phyloP scores from a whole-genome alignment of 495 filamentous ascomycete genomes.

The Articulospora tetracladia region DNA sequence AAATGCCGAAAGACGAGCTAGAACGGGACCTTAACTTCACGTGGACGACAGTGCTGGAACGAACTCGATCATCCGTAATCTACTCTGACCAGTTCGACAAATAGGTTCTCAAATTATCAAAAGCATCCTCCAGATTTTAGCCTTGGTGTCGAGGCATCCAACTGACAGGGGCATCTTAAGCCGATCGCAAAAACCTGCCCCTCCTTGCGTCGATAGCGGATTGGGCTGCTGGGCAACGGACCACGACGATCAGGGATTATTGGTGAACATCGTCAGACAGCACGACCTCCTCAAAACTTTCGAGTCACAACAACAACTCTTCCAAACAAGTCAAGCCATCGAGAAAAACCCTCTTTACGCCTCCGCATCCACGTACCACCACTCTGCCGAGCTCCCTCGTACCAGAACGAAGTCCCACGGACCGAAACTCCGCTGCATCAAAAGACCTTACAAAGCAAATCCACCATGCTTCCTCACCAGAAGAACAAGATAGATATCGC shows the following conservation, averaged over 20 bases:
- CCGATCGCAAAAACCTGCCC: not conserved
- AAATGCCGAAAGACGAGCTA: not conserved
- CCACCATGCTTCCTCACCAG: slow-evolving; percentile 85
- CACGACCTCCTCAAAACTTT: slow-evolving; percentile 1
- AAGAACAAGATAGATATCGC: slow-evolving; percentile 95
- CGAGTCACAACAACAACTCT: slow-evolving; percentile 6
- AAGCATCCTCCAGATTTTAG: not conserved
- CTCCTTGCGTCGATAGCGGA: slow-evolving; percentile 3
- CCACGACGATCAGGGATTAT: slow-evolving; percentile 5
- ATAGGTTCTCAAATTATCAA: no score
- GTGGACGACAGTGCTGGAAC: no score
- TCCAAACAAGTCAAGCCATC: slow-evolving; percentile 1
- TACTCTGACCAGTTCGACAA: no score
- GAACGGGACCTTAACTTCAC: not conserved
- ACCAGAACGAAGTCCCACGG: not conserved
- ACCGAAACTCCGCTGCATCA: not conserved
- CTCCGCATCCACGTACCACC: not conserved
- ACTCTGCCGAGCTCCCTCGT: not conserved
- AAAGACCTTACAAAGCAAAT: not conserved
- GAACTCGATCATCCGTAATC: no score
- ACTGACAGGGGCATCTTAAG: not conserved
- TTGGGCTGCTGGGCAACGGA: slow-evolving; percentile 6
- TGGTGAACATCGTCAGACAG: not conserved
- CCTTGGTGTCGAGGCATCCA: not conserved
- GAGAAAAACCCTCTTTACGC: not conserved